Evolutionary conservation across 2,329 filamentous ascomycete genomes (phyloP), one percentile per base, ranked within the genome.

Genomic region (Sporothrix sp.): DNA sequence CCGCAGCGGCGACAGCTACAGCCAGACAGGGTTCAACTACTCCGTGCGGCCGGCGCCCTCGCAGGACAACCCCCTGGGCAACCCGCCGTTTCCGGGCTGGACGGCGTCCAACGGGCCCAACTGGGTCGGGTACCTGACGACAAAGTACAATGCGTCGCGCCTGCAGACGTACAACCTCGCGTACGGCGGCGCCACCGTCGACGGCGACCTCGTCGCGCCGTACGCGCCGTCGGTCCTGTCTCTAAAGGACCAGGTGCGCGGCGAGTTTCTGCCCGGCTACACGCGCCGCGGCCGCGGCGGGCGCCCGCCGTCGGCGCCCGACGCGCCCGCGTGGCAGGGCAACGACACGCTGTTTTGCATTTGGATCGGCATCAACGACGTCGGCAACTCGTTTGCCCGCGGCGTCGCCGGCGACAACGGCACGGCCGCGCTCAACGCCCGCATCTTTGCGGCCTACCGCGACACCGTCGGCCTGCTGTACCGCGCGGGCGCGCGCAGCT

Each of bases 41-140:
- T 65, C 63, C 32, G 64, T 65, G 18, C 63, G 67, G 13, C 44
- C 48, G 1, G 73, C 79, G 51, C 77, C 80, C 10, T 71, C 66
- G n/a, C 53, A 66, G 4, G 62, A 64, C 6, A 78, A 81, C 58
- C 78, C 79, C 0, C 66, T 84, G 54, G 80, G 80, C 9, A 84
- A 84, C 63, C 79, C 80, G 1, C 43, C 65, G 2, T 73, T 74
- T 39, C 73, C 71, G 0, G 69, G 73, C n/a, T 71, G 63, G 54
- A 74, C 73, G 8, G 66, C 69, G 18, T 62, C 64, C 20, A 70
- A 70, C 36, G 73, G 73, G 3, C 57, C 67, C 38, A 75, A 75
- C 61, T 75, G 71, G 71, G 64, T 74, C 14, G 72, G 68, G 47
- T 69, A 70, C 52, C 60, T 75, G 14, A 66, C 67, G 1, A 66